Base-by-base conservation (phyloP, 1,284 basidiomycete species). In the Rhodotorula sp. region DNA sequence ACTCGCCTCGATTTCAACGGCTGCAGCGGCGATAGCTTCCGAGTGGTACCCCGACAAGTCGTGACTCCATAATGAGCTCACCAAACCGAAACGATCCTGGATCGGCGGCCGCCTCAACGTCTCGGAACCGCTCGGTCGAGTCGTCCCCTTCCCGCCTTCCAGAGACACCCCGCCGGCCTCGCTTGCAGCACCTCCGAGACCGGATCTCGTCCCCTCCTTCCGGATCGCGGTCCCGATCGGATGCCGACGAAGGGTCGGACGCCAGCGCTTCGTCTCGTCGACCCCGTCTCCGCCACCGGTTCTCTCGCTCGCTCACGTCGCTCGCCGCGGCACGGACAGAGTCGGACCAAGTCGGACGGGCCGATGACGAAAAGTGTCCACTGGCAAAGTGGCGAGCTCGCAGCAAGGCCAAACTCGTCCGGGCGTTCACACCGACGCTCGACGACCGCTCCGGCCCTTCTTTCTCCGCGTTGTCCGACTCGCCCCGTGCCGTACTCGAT, bases 381-480 rank as follows among this genome's bases (percentile, higher is more conserved):
- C 31, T 58, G 16, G 49, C 63, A 3, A 49, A 58, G 43, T 64
- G 63, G 63, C 52, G 46, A n/a, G 49, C 57, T 15, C 64, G 39
- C 31, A 56, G 59, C 49, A 69, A 65, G 34, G 64, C 46, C 15
- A 69, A 65, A 48, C 64, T 69, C 23, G 26, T 47, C 16, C 29
- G 52, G 16, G 59, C 64, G 0, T 58, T 70, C 48, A 59, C 31
- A 7, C 39, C 39, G 12, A 34, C 48, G 14, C 31, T 15, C 48
- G 60, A 51, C 4, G 16, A 16, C 57, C 31, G 31, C 34, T 21
- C 23, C 4, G 47, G 29, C 20, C 20, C 43, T 18, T 43, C 58
- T 7, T 46, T 7, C 34, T 34, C 34, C 34, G 34, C 34, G 34
- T 6, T 6, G 34, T 34, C 51, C 1, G 4, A 26, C 29, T 12